A percentile compares a stretch with the other conserved stretches of the same genome.
phyloP scores from a whole-genome alignment of 1,139 yeast genomes.

The Geotrichum histeridarum region DNA sequence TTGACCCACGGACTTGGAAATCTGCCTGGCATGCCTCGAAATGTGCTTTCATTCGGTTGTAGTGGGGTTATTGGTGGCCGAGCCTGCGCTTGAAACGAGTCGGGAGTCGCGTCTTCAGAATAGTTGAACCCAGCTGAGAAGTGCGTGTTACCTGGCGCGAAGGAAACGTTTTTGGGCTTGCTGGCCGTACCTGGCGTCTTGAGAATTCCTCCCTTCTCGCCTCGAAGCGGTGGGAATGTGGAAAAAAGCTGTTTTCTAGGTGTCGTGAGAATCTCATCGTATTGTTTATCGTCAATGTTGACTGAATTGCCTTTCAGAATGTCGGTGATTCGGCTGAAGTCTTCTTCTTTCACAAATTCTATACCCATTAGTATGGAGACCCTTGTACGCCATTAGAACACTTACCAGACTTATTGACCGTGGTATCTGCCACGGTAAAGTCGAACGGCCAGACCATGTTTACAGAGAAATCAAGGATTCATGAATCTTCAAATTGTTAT shows the following conservation, averaged over 20 bases:
- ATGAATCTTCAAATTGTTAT: neutral
- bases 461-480: neutral
- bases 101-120: constrained; percentile 1
- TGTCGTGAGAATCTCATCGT: neutral
- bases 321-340: constrained; percentile 16
- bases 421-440: constrained; percentile 13
- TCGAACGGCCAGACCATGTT: constrained; percentile 19
- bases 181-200: constrained; percentile 13
- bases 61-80: constrained; percentile 9
- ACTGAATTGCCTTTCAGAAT: constrained; percentile 7
- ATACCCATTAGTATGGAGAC: neutral
- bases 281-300: neutral
- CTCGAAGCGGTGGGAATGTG: neutral
- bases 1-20: constrained; percentile 10
- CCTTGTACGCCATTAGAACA: neutral
- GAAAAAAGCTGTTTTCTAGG: constrained; percentile 1
- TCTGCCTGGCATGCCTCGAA: constrained; percentile 15
- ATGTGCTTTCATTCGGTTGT: constrained; percentile 15
- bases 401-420: constrained; percentile 15
- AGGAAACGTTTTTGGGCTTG: constrained; percentile 12
- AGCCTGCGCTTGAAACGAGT: neutral
- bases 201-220: constrained; percentile 1
- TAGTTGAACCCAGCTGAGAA: neutral
- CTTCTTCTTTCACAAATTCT: constrained; percentile 13
- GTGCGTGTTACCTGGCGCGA: constrained; percentile 12